Evolutionary conservation across 176 grass and related monocot species (phyloP).

Genomic region (Themeda triandra): DNA sequence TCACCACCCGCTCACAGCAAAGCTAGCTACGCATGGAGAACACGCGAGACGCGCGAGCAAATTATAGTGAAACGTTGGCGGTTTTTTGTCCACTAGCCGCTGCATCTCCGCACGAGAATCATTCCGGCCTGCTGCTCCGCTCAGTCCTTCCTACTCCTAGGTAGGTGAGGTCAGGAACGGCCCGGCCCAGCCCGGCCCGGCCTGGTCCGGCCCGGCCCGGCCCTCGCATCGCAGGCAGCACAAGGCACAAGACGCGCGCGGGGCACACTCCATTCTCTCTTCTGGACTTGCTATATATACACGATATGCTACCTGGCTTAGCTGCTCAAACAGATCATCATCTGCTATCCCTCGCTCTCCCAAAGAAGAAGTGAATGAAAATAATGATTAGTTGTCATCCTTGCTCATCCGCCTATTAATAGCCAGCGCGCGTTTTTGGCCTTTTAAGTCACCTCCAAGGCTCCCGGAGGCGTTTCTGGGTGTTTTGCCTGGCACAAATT

Average conservation of each 20-base stretch:
- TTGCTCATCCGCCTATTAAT: not conserved
- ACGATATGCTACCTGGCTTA: not conserved
- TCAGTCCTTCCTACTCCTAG: too few relatives aligned
- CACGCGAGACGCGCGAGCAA: not conserved
- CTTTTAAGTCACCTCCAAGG: too few relatives aligned
- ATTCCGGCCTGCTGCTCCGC: not conserved
- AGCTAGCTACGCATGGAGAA: not conserved
- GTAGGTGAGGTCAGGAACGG: too few relatives aligned
- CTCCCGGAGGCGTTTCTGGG: too few relatives aligned
- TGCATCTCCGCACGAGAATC: not conserved
- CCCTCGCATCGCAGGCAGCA: not conserved
- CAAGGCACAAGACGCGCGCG: too few relatives aligned
- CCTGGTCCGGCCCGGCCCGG: too few relatives aligned
- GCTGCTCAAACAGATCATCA: too few relatives aligned
- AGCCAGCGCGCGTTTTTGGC: not conserved
- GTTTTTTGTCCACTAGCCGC: conserved; percentile 1
- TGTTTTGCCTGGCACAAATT: too few relatives aligned
- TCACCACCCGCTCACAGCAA: not conserved
- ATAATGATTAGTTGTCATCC: not conserved
- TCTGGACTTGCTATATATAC: not conserved
- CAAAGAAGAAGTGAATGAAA: not conserved
- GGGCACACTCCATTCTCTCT: not conserved
- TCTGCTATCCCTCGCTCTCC: too few relatives aligned
- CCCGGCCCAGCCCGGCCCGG: too few relatives aligned
- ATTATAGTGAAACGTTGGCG: not conserved